Evolutionary conservation across 2,329 filamentous ascomycete species (phyloP).

Genomic region (Davidsoniella australis): DNA sequence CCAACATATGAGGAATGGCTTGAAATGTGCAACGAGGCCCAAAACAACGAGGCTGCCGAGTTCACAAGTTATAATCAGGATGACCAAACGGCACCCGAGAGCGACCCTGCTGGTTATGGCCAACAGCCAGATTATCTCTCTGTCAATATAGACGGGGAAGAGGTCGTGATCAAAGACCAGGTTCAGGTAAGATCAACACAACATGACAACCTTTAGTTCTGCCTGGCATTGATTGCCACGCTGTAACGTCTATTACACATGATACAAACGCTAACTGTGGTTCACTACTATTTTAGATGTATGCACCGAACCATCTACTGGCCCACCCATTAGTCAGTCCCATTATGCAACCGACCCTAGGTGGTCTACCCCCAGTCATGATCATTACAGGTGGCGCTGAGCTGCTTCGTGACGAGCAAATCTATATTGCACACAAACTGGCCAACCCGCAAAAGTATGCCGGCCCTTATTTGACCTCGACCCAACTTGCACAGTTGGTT

Average conservation of each 20-base stretch:
- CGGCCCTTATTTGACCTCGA: constrained; percentile 43
- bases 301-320: constrained; percentile 68
- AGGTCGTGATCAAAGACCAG: constrained; percentile 68
- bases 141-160: constrained; percentile 53
- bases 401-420: constrained; percentile 80
- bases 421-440: constrained; percentile 88
- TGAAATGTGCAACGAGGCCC: constrained; percentile 32
- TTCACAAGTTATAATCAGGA: background rate
- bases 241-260: background rate
- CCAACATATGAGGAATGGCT: constrained; percentile 61
- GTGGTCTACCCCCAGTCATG: constrained; percentile 73
- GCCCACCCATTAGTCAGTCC: constrained; percentile 83
- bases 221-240: background rate
- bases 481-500: constrained; percentile 39
- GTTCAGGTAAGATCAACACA: constrained; percentile 49
- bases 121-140: constrained; percentile 16
- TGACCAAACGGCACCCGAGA: constrained; percentile 4
- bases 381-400: constrained; percentile 82
- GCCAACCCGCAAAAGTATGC: constrained; percentile 67
- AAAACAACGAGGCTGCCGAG: constrained; percentile 19
- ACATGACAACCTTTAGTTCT: background rate
- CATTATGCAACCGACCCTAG: constrained; percentile 70
- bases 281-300: constrained; percentile 31
- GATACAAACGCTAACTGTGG: too few species aligned
- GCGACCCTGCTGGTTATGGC: background rate